phyloP scores from a whole-genome alignment of 108 stramenopile genomes.

The Mediolabrus comicus region DNA sequence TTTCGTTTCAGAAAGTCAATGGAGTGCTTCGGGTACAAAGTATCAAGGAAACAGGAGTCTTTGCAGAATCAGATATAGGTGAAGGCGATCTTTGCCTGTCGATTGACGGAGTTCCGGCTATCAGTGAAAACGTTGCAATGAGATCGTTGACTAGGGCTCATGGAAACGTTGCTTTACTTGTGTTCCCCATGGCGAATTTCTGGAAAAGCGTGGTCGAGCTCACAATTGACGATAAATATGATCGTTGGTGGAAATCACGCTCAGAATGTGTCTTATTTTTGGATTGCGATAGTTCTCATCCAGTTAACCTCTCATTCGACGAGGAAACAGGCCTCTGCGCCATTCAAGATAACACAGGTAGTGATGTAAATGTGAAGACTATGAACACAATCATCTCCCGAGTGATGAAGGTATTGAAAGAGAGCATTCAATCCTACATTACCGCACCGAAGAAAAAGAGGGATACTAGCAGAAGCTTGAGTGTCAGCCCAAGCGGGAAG shows the following conservation, averaged over 20 bases:
- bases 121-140: conserved; percentile 1
- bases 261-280: conserved; percentile 10
- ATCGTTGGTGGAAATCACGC: conserved; percentile 11
- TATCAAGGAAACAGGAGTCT: conserved; percentile 3
- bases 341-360: neutral
- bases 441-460: neutral
- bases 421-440: conserved; percentile 17
- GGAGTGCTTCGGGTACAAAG: conserved; percentile 22
- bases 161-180: conserved; percentile 5
- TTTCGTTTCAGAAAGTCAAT: conserved; percentile 15
- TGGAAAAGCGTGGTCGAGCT: conserved; percentile 24
- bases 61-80: conserved; percentile 7
- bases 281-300: neutral
- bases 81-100: conserved; percentile 25
- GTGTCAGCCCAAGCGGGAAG: conserved; percentile 7
- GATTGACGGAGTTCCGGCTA: conserved; percentile 21
- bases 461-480: conserved; percentile 1
- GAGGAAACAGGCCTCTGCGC: conserved; percentile 13
- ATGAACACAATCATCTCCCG: conserved; percentile 26
- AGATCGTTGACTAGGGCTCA: conserved; percentile 6
- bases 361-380: conserved; percentile 9
- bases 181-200: conserved; percentile 15
- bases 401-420: conserved; percentile 15
- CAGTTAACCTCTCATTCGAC: conserved; percentile 12
- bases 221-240: conserved; percentile 12